These are phyloP conservation scores for Echites panduratus DNA, from an alignment of 257 asterid genomes.

Conservation along the genomic window DNA sequence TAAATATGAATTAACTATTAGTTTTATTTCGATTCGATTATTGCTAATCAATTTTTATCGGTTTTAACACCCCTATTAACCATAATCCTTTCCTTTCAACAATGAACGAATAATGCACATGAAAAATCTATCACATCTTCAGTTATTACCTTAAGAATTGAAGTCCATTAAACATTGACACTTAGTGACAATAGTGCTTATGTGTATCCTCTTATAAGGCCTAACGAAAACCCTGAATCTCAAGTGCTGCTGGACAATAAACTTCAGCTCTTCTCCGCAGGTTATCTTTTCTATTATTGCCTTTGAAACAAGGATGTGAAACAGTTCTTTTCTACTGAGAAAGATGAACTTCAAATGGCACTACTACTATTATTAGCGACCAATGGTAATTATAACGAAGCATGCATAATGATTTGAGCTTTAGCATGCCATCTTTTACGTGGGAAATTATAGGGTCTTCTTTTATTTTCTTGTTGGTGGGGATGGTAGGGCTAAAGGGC, in stretches of 20 bases:
- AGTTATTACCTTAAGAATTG: not conserved
- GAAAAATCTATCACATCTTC: not conserved
- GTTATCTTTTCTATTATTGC: not conserved
- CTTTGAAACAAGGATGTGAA: not conserved
- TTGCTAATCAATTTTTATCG: no score
- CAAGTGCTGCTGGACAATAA: not conserved
- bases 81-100: not conserved
- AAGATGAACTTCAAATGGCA: not conserved
- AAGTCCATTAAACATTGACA: not conserved
- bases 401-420: slow-evolving; percentile 6
- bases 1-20: no score
- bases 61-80: no score
- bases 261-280: no score
- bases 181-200: not conserved
- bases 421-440: not conserved
- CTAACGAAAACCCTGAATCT: not conserved
- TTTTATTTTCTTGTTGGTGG: not conserved
- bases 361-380: not conserved
- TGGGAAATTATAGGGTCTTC: not conserved
- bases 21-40: no score
- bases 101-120: no score
- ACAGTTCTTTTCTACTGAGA: not conserved
- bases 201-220: not conserved
- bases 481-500: not conserved
- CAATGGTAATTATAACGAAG: not conserved